Evolutionary conservation across 805 yeast species (phyloP), one percentile per base, ranked within the genome.

Genomic region (Candida mattraensis): DNA sequence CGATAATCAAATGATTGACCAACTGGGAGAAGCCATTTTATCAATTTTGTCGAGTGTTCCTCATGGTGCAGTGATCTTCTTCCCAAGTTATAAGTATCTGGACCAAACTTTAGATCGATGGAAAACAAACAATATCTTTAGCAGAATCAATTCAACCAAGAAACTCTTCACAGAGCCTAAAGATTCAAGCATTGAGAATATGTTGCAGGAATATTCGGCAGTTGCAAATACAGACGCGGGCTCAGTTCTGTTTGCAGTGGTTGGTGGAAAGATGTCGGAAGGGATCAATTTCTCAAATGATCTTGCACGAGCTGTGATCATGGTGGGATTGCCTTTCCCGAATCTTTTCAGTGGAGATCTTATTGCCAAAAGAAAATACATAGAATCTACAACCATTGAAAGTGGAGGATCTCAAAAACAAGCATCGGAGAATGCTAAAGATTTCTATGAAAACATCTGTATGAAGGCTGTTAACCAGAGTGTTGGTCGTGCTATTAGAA

Each of bases 391-490:
- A 24, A 69, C 78, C 1, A n/a, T 70, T 1, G 60, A 54, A 14
- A 56, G 56, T 4, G 87, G 87, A 0, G 73, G 72, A 0, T 56
- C 78, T 1, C 45, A 37, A 8, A 45, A 53, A 16, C 66, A 66
- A 17, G 85, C 89, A 0, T 54, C 54, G 21, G 60, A 51, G 6
- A 74, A 70, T 3, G 66, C 81, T 1, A 63, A 67, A 18, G 73
- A 72, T 20, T 87, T 77, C 50, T 83, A 85, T 50, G 95, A 88
- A 48, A 87, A 85, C 50, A 65, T 87, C 5, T 88, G 96, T 53
- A 83, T 91, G 93, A 76, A 88, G 34, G 84, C 95, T 0, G 87
- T 89, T 1, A 89, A 89, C 54, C 98, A 89, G 58, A 80, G 95
- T 61, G 81, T 91, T 9, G 98, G 97, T 0, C 71, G 98, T 45